Conservation (phyloP, 2,329 filamentous ascomycete species). For the Xylariales sp. region DNA sequence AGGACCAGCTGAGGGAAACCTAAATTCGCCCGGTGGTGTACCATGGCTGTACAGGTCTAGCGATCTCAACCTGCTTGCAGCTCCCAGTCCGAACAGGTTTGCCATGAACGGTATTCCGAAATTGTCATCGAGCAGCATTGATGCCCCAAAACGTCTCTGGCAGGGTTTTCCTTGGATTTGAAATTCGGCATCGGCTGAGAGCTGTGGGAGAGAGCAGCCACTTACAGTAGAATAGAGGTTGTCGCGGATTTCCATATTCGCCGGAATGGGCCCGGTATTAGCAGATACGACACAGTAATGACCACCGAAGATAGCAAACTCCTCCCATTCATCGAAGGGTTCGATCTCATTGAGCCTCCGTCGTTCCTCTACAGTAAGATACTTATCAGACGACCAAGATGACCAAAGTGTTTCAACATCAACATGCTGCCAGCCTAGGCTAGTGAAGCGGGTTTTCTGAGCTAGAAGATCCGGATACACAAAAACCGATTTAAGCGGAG, state of each 20-base stretch:
- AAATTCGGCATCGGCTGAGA: slow-evolving; percentile 20
- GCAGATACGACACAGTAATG: slow-evolving; percentile 82
- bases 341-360: slow-evolving; percentile 65
- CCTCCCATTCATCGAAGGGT: slow-evolving; percentile 94
- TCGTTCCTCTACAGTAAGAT: slow-evolving; percentile 58
- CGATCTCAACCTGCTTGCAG: slow-evolving; percentile 40
- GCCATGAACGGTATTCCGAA: slow-evolving; percentile 39
- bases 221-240: no score
- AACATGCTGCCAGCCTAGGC: slow-evolving; percentile 63
- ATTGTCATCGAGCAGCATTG: slow-evolving; percentile 35
- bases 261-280: slow-evolving; percentile 22
- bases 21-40: slow-evolving; percentile 21
- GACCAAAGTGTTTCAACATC: slow-evolving; percentile 72
- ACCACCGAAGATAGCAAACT: slow-evolving; percentile 77
- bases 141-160: slow-evolving; percentile 57
- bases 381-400: slow-evolving; percentile 68
- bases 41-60: slow-evolving; percentile 43
- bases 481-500: slow-evolving; percentile 69
- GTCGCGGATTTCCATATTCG: no score
- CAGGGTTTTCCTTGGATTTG: slow-evolving; percentile 32
- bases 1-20: slow-evolving; percentile 27
- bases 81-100: slow-evolving; percentile 39
- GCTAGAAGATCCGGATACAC: slow-evolving; percentile 62
- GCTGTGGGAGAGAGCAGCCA: slow-evolving; percentile 5
- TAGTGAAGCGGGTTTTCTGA: slow-evolving; percentile 64